A percentile compares a stretch with the other conserved stretches of the same genome.
Conservation (phyloP, 2,329 filamentous ascomycete species). For the Didymella pinodella region DNA sequence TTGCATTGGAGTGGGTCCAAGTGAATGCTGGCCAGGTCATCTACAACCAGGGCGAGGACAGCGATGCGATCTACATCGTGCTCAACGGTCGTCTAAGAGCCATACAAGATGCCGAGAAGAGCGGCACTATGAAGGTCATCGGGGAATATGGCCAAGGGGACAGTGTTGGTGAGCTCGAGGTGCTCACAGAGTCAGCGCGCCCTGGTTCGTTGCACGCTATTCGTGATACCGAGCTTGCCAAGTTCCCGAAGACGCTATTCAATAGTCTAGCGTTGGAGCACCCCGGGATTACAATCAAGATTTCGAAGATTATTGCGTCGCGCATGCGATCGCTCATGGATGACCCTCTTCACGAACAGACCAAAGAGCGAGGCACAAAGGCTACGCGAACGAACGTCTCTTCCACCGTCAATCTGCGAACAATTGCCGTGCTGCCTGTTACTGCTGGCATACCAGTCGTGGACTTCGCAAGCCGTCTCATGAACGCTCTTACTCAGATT, state of each 20-base stretch:
- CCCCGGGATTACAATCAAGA: slow-evolving; percentile 97
- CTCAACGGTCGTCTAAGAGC: slow-evolving; percentile 89
- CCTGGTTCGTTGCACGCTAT: slow-evolving; percentile 94
- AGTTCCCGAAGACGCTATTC: slow-evolving; percentile 94
- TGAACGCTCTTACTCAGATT: slow-evolving; percentile 88
- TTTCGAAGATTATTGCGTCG: slow-evolving; percentile 97
- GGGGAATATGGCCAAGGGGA: slow-evolving; percentile 97
- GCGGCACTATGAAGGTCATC: slow-evolving; percentile 77
- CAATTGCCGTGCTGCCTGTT: slow-evolving; percentile 89
- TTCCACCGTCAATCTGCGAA: slow-evolving; percentile 90
- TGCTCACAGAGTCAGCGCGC: slow-evolving; percentile 92
- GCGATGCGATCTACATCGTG: slow-evolving; percentile 97
- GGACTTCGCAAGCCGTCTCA: slow-evolving; percentile 88
- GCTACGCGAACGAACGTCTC: slow-evolving; percentile 70
- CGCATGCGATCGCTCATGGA: slow-evolving; percentile 91
- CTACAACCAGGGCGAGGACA: slow-evolving; percentile 92
- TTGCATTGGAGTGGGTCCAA: slow-evolving; percentile 97
- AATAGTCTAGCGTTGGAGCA: slow-evolving; percentile 98
- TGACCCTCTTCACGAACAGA: slow-evolving; percentile 73
- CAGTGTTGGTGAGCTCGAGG: slow-evolving; percentile 95
- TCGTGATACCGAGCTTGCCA: slow-evolving; percentile 93
- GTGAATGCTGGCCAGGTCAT: slow-evolving; percentile 94
- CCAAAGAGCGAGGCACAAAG: slow-evolving; percentile 67
- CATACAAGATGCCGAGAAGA: slow-evolving; percentile 81
- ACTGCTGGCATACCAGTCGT: slow-evolving; percentile 91